Base-by-base conservation (phyloP, 164 flowering plant genomes). In the Stephania cephalantha region DNA sequence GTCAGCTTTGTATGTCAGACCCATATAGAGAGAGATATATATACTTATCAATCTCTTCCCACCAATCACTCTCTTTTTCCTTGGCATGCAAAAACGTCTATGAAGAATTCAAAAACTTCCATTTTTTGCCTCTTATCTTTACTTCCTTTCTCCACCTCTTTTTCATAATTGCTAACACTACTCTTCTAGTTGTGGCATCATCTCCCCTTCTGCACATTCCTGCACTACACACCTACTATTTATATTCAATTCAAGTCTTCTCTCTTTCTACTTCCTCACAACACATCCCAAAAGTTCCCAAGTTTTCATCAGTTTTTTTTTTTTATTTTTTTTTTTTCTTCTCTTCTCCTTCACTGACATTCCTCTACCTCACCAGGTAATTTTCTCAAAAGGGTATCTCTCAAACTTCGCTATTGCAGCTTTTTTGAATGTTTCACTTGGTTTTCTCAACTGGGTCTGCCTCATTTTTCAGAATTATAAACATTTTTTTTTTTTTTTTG, bases 61-160 rank as follows among this genome's bases (percentile, higher is more conserved):
- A 78, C 86, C 87, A 83, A 83, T 83, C 82, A 84, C 85, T 82
- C 78, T 78, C 80, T 78, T 82, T 35, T 31, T 69, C 80, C 78
- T 46, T 78, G 29, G 74, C 79, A 77, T 78, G 74, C 85, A 73
- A 20, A 29, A 71, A 74, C 71, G 74, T 70, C 77, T 78, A 3
- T 53, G 5, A 45, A 55, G 52, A 25, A 35, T 35, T 35, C 42
- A 35, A 35, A 35, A 75, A 76, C 65, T 11, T 68, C 53, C 72
- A 15, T 69, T 53, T 35, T 53, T 44, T 42, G 68, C 13, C 42
- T 78, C 77, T 78, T 85, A 77, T 83, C 84, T 85, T 85, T 83
- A 18, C 79, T 76, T 82, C 79, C 74, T 81, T 79, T 85, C 79
- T 18, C 35, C 48, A 58, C 31, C 71, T 64, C 74, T 44, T 64